Conservation (phyloP, 176 grass and related monocot species). For the Leersia perrieri region DNA sequence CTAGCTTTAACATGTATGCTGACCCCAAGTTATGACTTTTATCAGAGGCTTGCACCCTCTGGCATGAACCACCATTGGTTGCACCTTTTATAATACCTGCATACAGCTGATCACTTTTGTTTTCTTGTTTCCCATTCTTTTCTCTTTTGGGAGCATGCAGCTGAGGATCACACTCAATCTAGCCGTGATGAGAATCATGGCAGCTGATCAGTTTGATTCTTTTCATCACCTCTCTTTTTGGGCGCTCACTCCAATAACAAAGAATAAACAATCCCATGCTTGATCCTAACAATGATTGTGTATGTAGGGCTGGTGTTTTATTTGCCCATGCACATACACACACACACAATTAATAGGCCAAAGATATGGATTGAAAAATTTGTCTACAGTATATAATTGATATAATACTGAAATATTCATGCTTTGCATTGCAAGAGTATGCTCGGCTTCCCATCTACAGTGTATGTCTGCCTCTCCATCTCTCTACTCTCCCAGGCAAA, state of each 20-base stretch:
- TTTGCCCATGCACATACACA: conserved; percentile 16
- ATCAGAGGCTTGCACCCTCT: conserved; percentile 32
- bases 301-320: conserved; percentile 14
- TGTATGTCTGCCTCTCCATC: neutral
- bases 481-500: neutral
- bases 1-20: conserved; percentile 48
- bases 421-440: neutral
- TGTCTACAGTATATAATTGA: neutral
- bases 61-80: conserved; percentile 23
- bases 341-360: conserved; percentile 29
- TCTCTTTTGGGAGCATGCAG: conserved; percentile 15
- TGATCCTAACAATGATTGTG: conserved; percentile 35
- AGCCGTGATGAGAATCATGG: conserved; percentile 31
- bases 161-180: neutral
- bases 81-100: conserved; percentile 29
- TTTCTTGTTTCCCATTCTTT: conserved; percentile 20
- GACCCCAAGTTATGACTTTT: conserved; percentile 46
- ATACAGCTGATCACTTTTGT: conserved; percentile 36
- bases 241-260: conserved; percentile 45
- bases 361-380: conserved; percentile 17
- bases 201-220: conserved; percentile 5
- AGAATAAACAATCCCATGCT: conserved; percentile 10
- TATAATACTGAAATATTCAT: neutral
- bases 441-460: neutral
- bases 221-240: conserved; percentile 9